Evolutionary conservation across 257 asterid genomes (phyloP), one percentile per base, ranked within the genome.

Genomic region (Anisodus tanguticus): DNA sequence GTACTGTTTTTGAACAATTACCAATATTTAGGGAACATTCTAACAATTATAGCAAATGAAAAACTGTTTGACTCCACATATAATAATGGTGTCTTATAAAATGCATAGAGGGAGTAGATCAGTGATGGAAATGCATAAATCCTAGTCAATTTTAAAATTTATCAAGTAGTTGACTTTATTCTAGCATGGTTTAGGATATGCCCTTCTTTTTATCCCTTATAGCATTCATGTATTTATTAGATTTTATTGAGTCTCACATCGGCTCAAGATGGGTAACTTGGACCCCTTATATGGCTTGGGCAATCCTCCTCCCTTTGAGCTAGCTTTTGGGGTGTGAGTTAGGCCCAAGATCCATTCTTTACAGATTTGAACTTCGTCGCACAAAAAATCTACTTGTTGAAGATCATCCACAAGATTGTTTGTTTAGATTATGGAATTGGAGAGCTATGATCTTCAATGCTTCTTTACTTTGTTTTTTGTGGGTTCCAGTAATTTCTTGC

Each of bases 81-180:
- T 12, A 35, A 35, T 35, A 69, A 37, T 69, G 77, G 49, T 15
- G 49, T 39, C 77, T 69, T n/a, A 19, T 41, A 69, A 39, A 69
- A 39, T 69, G 15, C 77, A 3, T 45, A 74, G 60, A 72, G 37
- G 41, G 59, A 72, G 80, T 19, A 72, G 59, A 72, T 72, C 41
- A 72, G 59, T 72, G 57, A 12, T 43, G 17, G 31, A 11, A 47
- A 47, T 72, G 37, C 80, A 15, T 68, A 37, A 39, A 35, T 39
- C 59, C 4, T 72, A 10, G 80, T 72, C 39, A 47, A 47, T 72
- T 49, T n/a, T 49, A 9, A 10, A 72, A 72, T 9, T 26, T 72
- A 72, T 72, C 10, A 70, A 70, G 79, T 72, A 19, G 26, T 47
- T 72, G 80, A 72, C 35, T 43, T 70, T n/a, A 72, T 47, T 72